A percentile compares a stretch with the other conserved stretches of the same genome.
phyloP scores from a whole-genome alignment of 1,139 yeast species.

The Debaryomyces singareniensis region DNA sequence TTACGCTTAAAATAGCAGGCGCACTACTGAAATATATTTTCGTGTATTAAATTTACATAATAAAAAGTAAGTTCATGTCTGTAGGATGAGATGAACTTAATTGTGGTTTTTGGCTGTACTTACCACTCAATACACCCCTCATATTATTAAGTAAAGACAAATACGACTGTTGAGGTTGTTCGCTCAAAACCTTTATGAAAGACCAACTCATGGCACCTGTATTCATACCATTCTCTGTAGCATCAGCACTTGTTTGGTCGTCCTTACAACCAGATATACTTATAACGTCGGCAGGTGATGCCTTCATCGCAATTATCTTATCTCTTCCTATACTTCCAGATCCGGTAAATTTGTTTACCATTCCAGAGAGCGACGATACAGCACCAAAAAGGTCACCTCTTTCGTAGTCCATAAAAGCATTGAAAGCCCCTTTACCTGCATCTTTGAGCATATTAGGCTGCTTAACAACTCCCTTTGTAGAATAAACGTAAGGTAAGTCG shows the following conservation, averaged over 20 bases:
- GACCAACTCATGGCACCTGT: constrained; percentile 97
- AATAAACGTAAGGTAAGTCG: constrained; percentile 83
- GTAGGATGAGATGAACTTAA: constrained; percentile 79
- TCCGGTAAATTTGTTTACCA: constrained; percentile 41
- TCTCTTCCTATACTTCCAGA: constrained; percentile 22
- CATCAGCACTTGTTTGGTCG: constrained; percentile 76
- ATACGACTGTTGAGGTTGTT: constrained; percentile 69
- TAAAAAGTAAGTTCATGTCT: constrained; percentile 65
- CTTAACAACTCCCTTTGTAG: constrained; percentile 86
- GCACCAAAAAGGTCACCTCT: constrained; percentile 61
- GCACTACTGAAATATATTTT: not conserved
- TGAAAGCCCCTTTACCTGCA: constrained; percentile 70
- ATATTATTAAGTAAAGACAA: constrained; percentile 73
- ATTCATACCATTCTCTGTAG: constrained; percentile 66
- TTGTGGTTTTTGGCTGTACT: constrained; percentile 87
- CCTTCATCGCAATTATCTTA: constrained; percentile 45
- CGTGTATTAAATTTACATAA: constrained; percentile 13
- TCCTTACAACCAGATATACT: constrained; percentile 89
- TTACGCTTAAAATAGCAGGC: not conserved
- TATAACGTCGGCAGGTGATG: constrained; percentile 85
- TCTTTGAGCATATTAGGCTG: constrained; percentile 86
- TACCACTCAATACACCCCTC: constrained; percentile 60
- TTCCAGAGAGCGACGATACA: constrained; percentile 32
- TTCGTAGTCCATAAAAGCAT: constrained; percentile 68
- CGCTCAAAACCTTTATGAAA: constrained; percentile 63